phyloP scores from a whole-genome alignment of 768 basidiomycete genomes.

The Macrolepiota fuliginosa region DNA sequence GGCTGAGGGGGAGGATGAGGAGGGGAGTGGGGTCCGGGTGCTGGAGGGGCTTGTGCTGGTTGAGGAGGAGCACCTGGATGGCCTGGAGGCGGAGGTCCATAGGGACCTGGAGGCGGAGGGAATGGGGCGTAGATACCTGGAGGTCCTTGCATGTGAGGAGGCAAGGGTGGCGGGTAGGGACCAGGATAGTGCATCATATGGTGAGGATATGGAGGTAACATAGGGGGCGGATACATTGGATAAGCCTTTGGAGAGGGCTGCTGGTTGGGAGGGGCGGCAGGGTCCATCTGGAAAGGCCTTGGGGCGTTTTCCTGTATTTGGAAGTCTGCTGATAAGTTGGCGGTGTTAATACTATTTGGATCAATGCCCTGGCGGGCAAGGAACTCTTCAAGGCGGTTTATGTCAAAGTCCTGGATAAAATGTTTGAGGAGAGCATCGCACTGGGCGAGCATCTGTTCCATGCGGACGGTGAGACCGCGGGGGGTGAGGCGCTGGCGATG shows the following conservation, averaged over 20 bases:
- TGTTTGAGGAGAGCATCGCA: constrained; percentile 79
- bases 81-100: constrained; percentile 28
- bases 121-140: constrained; percentile 53
- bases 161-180: constrained; percentile 26
- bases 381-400: constrained; percentile 64
- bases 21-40: neutral
- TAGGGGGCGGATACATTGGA: constrained; percentile 37
- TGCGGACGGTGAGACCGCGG: constrained; percentile 76
- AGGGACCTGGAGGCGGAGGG: constrained; percentile 51
- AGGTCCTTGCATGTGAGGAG: constrained; percentile 30
- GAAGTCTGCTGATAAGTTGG: constrained; percentile 25
- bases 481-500: constrained; percentile 86
- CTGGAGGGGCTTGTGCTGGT: constrained; percentile 18
- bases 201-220: constrained; percentile 32
- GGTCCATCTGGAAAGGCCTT: constrained; percentile 31
- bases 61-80: constrained; percentile 23
- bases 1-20: neutral
- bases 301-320: constrained; percentile 29
- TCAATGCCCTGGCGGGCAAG: constrained; percentile 69
- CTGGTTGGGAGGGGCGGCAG: constrained; percentile 19
- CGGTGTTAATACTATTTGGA: constrained; percentile 24
- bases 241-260: constrained; percentile 30
- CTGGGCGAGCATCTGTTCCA: constrained; percentile 78
- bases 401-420: constrained; percentile 63
- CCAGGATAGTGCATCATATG: constrained; percentile 34